These are phyloP conservation scores for Macrolepiota dolichaula DNA, from an alignment of 768 basidiomycete species.

Conservation along the genomic window DNA sequence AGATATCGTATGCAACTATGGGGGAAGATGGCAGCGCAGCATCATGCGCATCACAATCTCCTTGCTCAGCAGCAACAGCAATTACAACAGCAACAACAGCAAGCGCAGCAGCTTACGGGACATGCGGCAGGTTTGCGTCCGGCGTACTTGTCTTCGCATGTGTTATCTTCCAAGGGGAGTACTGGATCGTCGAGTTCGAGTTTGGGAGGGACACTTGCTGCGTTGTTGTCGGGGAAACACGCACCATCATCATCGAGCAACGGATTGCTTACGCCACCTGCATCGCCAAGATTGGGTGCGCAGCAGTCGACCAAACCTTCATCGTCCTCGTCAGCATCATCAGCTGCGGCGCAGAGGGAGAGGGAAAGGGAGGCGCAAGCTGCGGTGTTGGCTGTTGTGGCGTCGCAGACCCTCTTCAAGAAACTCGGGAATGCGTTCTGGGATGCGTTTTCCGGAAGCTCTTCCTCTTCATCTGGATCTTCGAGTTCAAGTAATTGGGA, in stretches of 20 bases:
- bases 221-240: constrained; percentile 11
- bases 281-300: constrained; percentile 2
- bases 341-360: constrained; percentile 26
- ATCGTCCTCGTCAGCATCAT: background rate
- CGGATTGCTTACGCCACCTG: constrained; percentile 4
- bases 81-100: constrained; percentile 27
- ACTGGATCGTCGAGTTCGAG: background rate
- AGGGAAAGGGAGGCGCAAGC: constrained; percentile 32
- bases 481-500: constrained; percentile 39
- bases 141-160: constrained; percentile 10
- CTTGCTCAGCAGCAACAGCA: constrained; percentile 29
- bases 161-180: background rate
- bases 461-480: constrained; percentile 20
- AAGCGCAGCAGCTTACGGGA: constrained; percentile 22
- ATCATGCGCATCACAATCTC: constrained; percentile 35
- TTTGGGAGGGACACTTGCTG: background rate
- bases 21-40: constrained; percentile 85
- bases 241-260: background rate
- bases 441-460: constrained; percentile 77
- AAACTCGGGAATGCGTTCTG: constrained; percentile 79
- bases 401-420: constrained; percentile 69
- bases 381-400: constrained; percentile 68
- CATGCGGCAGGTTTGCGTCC: constrained; percentile 11
- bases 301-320: background rate
- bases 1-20: constrained; percentile 89